Base-by-base conservation (phyloP, 1,139 yeast genomes). In the Yamadazyma dendronema region DNA sequence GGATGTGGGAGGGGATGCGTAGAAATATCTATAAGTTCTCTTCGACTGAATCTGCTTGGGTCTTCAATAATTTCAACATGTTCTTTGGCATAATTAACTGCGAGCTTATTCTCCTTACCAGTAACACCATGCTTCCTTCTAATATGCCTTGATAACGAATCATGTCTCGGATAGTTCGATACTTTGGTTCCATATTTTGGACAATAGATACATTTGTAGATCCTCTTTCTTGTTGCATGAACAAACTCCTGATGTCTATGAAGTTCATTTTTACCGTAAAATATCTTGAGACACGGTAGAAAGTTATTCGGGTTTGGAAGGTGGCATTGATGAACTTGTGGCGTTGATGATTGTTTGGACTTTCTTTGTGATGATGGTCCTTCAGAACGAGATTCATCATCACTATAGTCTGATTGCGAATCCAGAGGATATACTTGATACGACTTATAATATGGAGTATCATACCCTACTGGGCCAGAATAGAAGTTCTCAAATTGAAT, bases 191-290 rank as follows among this genome's bases (percentile, higher is more conserved):
- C 67, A 39, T 51, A 57, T 28, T 59, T 49, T n/a, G 65, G 52
- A 47, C 77, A 71, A 40, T 68, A 70, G 9, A 65, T 56, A 47
- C 77, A 71, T 43, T 66, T 65, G 52, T 65, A 71, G 8, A 70
- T 64, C 41, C 64, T 65, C 52, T 69, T 70, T 36, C 65, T 61
- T 15, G 74, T 67, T 12, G 75, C 76, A 53, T 71, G 77, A 16
- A 69, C 75, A 54, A 68, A 69, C 42, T 70, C 75, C 47, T 71
- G 74, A 49, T 71, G 77, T 39, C 75, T 55, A 30, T 66, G 53
- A 26, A 71, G 56, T 44, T 70, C 76, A 44, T 68, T 70, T 41
- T 65, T 69, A 9, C 77, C 76, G 42, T 70, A 68, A 40, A 71
- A 71, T 2, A 68, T 63, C 48, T 70, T 70, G 28, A 61, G 49